Conservation (phyloP, 352 stramenopile genomes). For the Stramenopiles sp. region DNA sequence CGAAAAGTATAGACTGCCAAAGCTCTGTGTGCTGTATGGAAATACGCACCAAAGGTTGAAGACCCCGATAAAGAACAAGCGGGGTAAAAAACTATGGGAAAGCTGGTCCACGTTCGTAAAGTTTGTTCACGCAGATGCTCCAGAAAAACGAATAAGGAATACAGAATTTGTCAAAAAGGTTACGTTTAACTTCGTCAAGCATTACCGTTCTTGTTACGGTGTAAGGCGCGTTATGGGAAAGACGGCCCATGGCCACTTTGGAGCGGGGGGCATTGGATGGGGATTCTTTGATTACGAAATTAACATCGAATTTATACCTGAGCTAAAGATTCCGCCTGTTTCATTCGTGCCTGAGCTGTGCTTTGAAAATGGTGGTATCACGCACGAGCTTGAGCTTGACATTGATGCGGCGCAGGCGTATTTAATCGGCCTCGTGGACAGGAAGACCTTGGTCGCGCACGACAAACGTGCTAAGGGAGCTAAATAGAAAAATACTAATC, state of each 20-base stretch:
- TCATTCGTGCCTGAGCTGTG: background rate
- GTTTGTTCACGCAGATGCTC: background rate
- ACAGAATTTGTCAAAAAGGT: background rate
- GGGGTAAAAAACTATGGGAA: background rate
- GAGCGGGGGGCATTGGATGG: background rate
- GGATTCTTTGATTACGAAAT: background rate
- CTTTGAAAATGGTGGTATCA: background rate
- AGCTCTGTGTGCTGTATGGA: background rate
- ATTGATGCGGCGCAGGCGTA: background rate
- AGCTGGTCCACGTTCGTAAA: background rate
- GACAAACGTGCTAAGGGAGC: too few species aligned
- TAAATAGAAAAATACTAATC: too few species aligned
- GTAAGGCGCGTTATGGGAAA: background rate
- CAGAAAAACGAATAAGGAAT: background rate
- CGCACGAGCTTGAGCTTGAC: background rate
- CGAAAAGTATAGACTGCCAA: background rate
- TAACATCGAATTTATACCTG: background rate
- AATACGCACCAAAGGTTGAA: background rate
- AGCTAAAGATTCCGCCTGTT: background rate
- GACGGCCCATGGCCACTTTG: background rate
- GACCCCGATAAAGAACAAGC: background rate
- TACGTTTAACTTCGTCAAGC: background rate
- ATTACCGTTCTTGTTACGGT: background rate
- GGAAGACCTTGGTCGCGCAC: too few species aligned
- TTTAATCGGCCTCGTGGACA: background rate